Percentiles rank a stretch among this genome's conserved stretches.
Conservation (phyloP, 2,329 filamentous ascomycete species). For the Akanthomyces uredinophilus region DNA sequence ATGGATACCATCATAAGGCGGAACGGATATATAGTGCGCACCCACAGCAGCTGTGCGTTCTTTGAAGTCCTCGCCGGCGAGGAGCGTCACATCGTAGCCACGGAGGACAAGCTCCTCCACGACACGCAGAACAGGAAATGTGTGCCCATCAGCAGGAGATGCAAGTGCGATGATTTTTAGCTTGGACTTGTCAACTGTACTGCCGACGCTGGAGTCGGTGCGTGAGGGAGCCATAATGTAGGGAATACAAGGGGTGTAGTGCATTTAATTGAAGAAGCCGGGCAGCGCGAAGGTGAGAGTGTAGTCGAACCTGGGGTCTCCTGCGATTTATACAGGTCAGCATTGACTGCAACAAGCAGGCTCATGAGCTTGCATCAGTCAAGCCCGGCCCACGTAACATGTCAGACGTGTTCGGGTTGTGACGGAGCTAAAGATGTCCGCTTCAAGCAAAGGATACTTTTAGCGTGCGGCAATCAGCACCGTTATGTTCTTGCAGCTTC, state of each 20-base stretch:
- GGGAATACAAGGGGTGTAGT: neutral
- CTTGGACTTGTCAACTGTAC: neutral
- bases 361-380: too few relatives aligned
- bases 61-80: slow-evolving; percentile 33
- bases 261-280: neutral
- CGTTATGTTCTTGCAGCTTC: too few relatives aligned
- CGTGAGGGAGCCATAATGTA: neutral
- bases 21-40: slow-evolving; percentile 28
- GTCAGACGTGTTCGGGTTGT: too few relatives aligned
- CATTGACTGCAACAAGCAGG: too few relatives aligned
- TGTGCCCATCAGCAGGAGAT: slow-evolving; percentile 28
- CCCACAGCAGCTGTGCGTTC: slow-evolving; percentile 32
- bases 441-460: too few relatives aligned
- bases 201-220: neutral
- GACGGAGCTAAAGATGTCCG: too few relatives aligned
- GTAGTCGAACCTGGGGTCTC: neutral
- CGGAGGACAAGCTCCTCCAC: slow-evolving; percentile 31
- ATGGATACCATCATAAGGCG: slow-evolving; percentile 20
- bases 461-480: too few relatives aligned
- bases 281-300: too few relatives aligned
- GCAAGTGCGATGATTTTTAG: slow-evolving; percentile 14
- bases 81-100: slow-evolving; percentile 39
- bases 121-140: slow-evolving; percentile 27
- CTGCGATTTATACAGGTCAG: neutral
- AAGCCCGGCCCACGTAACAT: too few relatives aligned